phyloP scores from a whole-genome alignment of 192 early-diverging fungal genomes.

The Dissophora ornata region DNA sequence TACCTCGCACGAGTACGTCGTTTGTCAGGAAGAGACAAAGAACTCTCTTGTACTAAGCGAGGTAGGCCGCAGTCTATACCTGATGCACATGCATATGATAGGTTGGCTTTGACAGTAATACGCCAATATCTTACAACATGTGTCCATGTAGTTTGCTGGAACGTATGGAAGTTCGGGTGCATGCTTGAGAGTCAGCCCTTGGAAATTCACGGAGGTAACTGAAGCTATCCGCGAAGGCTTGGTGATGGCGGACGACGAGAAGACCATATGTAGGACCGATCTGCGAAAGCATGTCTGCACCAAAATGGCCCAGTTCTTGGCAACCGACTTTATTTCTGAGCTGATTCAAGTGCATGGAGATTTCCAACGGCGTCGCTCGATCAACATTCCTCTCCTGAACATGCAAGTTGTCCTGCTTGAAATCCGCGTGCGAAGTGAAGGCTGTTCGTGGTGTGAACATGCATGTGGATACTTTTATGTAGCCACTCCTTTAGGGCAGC shows the following conservation, averaged over 20 bases:
- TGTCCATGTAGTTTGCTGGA: conserved; percentile 83
- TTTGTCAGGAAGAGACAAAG: conserved; percentile 87
- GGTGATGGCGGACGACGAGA: conserved; percentile 82
- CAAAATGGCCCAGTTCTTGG: conserved; percentile 78
- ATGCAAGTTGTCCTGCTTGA: conserved; percentile 33
- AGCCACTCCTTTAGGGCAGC: too few relatives aligned
- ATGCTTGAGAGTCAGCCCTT: conserved; percentile 90
- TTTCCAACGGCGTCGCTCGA: conserved; percentile 59
- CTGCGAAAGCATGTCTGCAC: conserved; percentile 73
- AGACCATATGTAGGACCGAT: conserved; percentile 76
- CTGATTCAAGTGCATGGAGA: conserved; percentile 63
- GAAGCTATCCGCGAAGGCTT: conserved; percentile 91
- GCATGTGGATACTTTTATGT: too few relatives aligned
- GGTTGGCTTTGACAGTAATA: not conserved
- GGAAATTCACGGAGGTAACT: conserved; percentile 91
- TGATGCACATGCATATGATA: too few relatives aligned
- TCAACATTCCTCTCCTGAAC: conserved; percentile 60
- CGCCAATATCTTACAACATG: not conserved
- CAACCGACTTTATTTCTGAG: conserved; percentile 67
- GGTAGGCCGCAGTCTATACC: conserved; percentile 29
- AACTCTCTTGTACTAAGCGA: conserved; percentile 92
- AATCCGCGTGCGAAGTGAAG: conserved; percentile 46
- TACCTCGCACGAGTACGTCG: conserved; percentile 93
- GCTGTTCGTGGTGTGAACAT: too few relatives aligned
- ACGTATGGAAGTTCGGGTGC: conserved; percentile 92